Evolutionary conservation across 202 grass and related monocot species (phyloP).

Genomic region (Schoenoplectus triqueter): DNA sequence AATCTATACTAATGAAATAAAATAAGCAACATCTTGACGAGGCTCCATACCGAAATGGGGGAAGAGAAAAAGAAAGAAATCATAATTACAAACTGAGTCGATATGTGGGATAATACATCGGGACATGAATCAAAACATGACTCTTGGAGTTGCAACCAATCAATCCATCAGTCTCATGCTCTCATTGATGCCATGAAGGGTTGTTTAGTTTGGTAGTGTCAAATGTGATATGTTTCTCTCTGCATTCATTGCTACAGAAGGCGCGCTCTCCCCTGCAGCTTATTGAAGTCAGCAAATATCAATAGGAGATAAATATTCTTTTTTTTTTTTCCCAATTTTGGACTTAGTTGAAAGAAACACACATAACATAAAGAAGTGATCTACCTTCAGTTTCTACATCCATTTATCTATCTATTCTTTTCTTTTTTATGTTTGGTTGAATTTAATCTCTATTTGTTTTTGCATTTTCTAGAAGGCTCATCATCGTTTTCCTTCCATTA

Average conservation of each 20-base stretch:
- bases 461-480: too few species aligned
- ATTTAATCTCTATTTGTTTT: too few species aligned
- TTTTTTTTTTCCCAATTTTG: too few species aligned
- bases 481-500: too few species aligned
- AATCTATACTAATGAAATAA: slow-evolving; percentile 10
- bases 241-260: slow-evolving; percentile 48
- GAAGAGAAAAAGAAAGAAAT: not conserved
- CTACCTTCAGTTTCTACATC: too few species aligned
- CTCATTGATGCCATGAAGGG: slow-evolving; percentile 4
- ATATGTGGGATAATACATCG: not conserved
- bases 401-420: too few species aligned
- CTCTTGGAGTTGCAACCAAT: not conserved
- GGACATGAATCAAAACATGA: not conserved
- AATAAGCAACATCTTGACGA: not conserved
- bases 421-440: too few species aligned
- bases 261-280: slow-evolving; percentile 44
- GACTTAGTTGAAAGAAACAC: too few species aligned
- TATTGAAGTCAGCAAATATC: not conserved
- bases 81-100: not conserved
- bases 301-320: not conserved
- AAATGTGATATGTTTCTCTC: slow-evolving; percentile 40
- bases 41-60: too few species aligned
- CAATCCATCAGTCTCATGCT: not conserved
- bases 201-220: slow-evolving; percentile 19
- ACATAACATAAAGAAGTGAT: too few species aligned